Conservation (phyloP, 768 basidiomycete genomes). For the Cystobasidium tubakii region DNA sequence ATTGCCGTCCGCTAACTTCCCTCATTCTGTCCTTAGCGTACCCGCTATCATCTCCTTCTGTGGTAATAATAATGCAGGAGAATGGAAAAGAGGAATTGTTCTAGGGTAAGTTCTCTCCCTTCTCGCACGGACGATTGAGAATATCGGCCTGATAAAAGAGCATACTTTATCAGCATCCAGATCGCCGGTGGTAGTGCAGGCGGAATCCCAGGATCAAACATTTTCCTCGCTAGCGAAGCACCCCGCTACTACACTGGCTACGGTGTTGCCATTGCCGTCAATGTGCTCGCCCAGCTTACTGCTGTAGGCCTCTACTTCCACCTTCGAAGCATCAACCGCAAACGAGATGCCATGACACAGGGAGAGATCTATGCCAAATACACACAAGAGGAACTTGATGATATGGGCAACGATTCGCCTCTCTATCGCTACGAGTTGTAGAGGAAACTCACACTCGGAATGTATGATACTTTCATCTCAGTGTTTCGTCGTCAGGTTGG, state of each 20-base stretch:
- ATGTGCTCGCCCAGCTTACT: not conserved
- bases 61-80: conserved; percentile 6
- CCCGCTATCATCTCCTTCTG: conserved; percentile 12
- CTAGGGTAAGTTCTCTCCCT: not conserved
- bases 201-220: not conserved
- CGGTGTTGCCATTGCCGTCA: conserved; percentile 3
- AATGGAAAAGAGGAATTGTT: conserved; percentile 8
- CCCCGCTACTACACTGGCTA: conserved; percentile 12
- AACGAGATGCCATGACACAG: not conserved
- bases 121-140: no score
- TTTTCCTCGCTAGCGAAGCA: not conserved
- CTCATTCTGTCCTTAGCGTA: not conserved
- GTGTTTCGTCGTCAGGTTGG: no score
- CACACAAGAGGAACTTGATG: not conserved
- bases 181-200: not conserved
- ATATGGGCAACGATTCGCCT: conserved; percentile 8
- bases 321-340: conserved; percentile 13
- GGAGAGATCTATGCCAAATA: conserved; percentile 7
- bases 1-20: not conserved
- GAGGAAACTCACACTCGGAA: no score
- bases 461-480: no score
- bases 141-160: no score
- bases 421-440: conserved; percentile 16
- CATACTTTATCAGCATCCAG: not conserved
- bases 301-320: conserved; percentile 7